Evolutionary conservation across 768 basidiomycete genomes (phyloP), one percentile per base, ranked within the genome.

Genomic region (Nevesoporus exiguus): DNA sequence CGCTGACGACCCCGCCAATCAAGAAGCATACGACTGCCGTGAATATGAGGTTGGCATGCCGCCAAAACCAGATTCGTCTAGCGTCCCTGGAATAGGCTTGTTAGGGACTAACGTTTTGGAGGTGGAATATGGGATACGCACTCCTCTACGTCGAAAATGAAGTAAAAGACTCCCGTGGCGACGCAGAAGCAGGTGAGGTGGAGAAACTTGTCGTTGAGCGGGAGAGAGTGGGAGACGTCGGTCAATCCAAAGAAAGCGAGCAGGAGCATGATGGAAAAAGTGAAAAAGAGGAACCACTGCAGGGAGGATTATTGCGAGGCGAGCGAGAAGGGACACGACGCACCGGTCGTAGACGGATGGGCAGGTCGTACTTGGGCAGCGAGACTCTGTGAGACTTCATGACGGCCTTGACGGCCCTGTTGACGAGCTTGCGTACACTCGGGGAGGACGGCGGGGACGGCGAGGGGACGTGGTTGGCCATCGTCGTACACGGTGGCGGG

Each of bases 111-210:
- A n/a, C 7, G 34, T 19, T 25, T 13, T 7, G 29, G 29, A 13
- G 13, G 34, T 24, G 41, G 7, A 57, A 31, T 22, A 27, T 9
- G 4, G 14, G 44, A 39, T 27, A 73, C 88, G 67, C 61, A 93
- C 90, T 93, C 91, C 55, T 93, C 91, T 9, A 91, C 84, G 62
- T 93, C 91, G 31, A 90, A 79, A 44, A 93, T 89, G 64, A 92
- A 93, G 71, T 91, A 93, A 69, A 93, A 93, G 7, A 92, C 81
- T 3, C 73, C 84, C 0, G 90, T 93, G 2, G 90, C 88, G 24
- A 88, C 57, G 50, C 76, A 76, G 54, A 93, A 86, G 68, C 88
- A 91, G 11, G 88, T 60, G 64, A 93, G 90, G 63, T 88, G 91
- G 25, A 91, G 71, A 15, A 92, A 66, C 70, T 91, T 91, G 79